phyloP scores from a whole-genome alignment of 164 flowering plant species.

The Houttuynia cordata region DNA sequence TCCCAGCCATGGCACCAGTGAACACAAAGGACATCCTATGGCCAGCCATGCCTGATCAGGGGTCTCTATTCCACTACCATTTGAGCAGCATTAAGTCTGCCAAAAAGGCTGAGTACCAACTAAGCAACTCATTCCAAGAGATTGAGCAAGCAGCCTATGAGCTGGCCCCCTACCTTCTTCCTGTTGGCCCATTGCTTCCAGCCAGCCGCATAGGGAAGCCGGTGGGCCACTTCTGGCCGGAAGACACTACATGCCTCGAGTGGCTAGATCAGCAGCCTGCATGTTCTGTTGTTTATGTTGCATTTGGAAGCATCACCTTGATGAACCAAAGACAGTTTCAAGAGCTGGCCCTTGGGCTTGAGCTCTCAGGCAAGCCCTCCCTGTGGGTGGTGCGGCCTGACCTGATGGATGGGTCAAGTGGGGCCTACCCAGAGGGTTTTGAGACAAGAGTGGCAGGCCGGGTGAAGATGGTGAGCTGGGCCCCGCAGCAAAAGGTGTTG shows the following conservation, averaged over 20 bases:
- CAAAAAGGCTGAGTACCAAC: neutral
- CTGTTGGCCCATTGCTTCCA: too few species aligned
- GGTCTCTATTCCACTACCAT: neutral
- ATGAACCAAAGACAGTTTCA: neutral
- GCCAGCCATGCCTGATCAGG: neutral
- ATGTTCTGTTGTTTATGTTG: too few species aligned
- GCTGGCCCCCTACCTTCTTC: neutral
- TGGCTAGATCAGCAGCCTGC: neutral
- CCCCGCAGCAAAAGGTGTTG: slow-evolving; percentile 34
- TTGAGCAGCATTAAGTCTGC: slow-evolving; percentile 4
- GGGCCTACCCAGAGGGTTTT: neutral
- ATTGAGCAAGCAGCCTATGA: neutral
- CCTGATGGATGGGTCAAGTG: neutral
- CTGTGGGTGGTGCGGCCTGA: slow-evolving; percentile 1
- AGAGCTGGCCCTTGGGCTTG: neutral
- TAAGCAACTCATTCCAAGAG: neutral
- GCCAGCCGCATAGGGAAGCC: neutral
- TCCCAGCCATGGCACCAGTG: neutral
- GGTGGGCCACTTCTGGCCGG: slow-evolving; percentile 1
- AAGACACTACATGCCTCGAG: neutral
- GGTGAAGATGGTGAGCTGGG: too few species aligned
- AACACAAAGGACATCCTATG: neutral
- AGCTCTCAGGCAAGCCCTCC: neutral
- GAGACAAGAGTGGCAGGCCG: neutral
- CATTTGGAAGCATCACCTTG: neutral